A percentile compares a stretch with the other conserved stretches of the same genome.
Evolutionary conservation across 2,329 filamentous ascomycete species (phyloP).

Genomic region (Neodidymelliopsis sp.): DNA sequence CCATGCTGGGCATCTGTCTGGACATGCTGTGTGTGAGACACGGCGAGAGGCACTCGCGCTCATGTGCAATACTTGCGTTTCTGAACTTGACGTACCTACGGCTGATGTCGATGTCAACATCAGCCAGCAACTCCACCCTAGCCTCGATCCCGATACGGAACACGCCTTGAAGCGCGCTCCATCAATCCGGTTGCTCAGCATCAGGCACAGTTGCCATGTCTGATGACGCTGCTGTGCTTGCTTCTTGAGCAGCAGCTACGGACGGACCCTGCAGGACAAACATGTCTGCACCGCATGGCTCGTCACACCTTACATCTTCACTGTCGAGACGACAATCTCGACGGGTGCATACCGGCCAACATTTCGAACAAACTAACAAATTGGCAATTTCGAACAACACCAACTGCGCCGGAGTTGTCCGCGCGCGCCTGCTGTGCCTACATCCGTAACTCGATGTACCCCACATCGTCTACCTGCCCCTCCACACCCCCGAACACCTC

Average conservation of each 20-base stretch:
- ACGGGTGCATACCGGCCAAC: slow-evolving; percentile 6
- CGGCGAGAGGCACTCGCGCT: background rate
- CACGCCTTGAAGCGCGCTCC: background rate
- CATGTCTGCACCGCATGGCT: slow-evolving; percentile 1
- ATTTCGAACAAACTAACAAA: background rate
- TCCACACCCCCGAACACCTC: slow-evolving; percentile 12
- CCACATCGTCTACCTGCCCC: slow-evolving; percentile 11
- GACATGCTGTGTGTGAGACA: background rate
- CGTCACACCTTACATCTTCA: background rate
- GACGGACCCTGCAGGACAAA: background rate
- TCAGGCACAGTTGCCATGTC: slow-evolving; percentile 2
- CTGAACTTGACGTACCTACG: slow-evolving; percentile 6
- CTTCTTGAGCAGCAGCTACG: slow-evolving; percentile 1
- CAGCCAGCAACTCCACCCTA: slow-evolving; percentile 8
- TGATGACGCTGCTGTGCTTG: slow-evolving; percentile 9
- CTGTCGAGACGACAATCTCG: background rate
- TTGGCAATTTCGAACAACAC: background rate
- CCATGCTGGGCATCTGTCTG: background rate
- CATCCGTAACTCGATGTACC: slow-evolving; percentile 1
- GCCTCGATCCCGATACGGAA: slow-evolving; percentile 5
- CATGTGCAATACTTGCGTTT: slow-evolving; percentile 1
- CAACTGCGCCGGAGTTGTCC: slow-evolving; percentile 8
- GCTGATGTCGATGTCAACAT: slow-evolving; percentile 5
- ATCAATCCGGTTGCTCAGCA: slow-evolving; percentile 3
- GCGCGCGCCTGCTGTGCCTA: background rate